Evolutionary conservation across 2,329 filamentous ascomycete species (phyloP).

Genomic region (Amauroascus niger): DNA sequence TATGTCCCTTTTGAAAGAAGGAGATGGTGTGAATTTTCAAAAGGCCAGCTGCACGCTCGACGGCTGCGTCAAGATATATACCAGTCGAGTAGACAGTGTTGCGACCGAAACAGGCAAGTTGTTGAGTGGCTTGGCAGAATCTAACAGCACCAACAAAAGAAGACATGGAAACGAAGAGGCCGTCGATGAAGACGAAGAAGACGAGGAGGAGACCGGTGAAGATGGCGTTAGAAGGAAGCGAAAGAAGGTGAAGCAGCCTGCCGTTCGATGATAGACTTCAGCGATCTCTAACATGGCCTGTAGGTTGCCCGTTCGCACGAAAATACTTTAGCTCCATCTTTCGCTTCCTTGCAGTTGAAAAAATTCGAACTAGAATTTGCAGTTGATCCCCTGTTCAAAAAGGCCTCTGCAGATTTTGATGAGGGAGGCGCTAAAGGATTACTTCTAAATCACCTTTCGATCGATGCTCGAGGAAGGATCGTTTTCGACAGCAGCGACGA

Average conservation of each 20-base stretch:
- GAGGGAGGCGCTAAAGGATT: slow-evolving; percentile 95
- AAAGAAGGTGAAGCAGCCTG: slow-evolving; percentile 53
- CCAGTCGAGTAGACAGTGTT: slow-evolving; percentile 93
- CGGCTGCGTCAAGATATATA: slow-evolving; percentile 98
- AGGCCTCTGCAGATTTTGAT: slow-evolving; percentile 95
- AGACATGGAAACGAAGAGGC: slow-evolving; percentile 52
- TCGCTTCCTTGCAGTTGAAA: slow-evolving; percentile 80
- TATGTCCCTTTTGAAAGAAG: slow-evolving; percentile 93
- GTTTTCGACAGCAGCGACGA: slow-evolving; percentile 99
- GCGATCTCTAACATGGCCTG: background rate
- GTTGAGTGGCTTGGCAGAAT: slow-evolving; percentile 80
- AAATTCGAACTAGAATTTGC: slow-evolving; percentile 96
- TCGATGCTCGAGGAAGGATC: slow-evolving; percentile 82
- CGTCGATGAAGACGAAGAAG: slow-evolving; percentile 54
- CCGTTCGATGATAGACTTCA: background rate
- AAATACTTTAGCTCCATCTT: slow-evolving; percentile 82
- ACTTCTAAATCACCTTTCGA: slow-evolving; percentile 90
- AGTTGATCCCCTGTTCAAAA: slow-evolving; percentile 97
- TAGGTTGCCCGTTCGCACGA: slow-evolving; percentile 65
- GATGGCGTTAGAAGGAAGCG: slow-evolving; percentile 44
- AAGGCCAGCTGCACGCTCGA: slow-evolving; percentile 96
- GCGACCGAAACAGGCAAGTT: slow-evolving; percentile 95
- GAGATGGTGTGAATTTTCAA: slow-evolving; percentile 95
- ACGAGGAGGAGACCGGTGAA: slow-evolving; percentile 36
- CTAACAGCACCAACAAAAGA: slow-evolving; percentile 57